Conservation (phyloP, 495 filamentous ascomycete genomes). For the Neurospora sp. region DNA sequence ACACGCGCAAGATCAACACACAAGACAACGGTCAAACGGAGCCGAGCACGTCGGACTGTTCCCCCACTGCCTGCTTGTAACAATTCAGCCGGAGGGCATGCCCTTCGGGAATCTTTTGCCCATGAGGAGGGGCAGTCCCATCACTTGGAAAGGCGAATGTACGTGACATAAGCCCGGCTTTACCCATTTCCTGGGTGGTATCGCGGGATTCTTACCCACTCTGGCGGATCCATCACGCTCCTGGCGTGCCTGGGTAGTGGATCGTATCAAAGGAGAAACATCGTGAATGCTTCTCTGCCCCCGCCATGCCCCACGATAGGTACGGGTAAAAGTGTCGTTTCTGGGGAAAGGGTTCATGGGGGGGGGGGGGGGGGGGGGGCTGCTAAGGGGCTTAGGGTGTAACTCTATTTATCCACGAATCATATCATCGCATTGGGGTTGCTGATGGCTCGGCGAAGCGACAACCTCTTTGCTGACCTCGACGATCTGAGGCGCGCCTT, state of each 20-base stretch:
- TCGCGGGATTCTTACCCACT: background rate
- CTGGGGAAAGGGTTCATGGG: background rate
- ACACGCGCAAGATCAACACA: background rate
- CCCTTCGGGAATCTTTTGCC: background rate
- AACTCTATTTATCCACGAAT: constrained; percentile 21
- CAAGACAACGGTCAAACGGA: background rate
- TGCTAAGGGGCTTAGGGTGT: background rate
- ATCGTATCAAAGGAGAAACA: background rate
- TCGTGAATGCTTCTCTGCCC: background rate
- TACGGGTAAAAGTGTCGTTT: background rate
- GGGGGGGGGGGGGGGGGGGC: no score
- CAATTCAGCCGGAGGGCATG: background rate
- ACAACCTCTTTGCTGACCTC: background rate
- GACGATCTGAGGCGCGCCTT: background rate
- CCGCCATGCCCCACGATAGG: constrained; percentile 13
- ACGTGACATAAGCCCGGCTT: background rate
- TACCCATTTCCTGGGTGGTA: background rate
- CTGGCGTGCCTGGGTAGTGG: no score
- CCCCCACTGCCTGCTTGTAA: background rate
- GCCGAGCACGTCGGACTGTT: background rate
- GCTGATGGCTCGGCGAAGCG: background rate
- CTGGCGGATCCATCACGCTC: background rate
- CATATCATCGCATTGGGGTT: background rate
- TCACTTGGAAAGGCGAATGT: background rate
- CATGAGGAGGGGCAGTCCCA: background rate